Evolutionary conservation across 2,329 filamentous ascomycete species (phyloP).

Genomic region (Rhexocercosporidium sp.): DNA sequence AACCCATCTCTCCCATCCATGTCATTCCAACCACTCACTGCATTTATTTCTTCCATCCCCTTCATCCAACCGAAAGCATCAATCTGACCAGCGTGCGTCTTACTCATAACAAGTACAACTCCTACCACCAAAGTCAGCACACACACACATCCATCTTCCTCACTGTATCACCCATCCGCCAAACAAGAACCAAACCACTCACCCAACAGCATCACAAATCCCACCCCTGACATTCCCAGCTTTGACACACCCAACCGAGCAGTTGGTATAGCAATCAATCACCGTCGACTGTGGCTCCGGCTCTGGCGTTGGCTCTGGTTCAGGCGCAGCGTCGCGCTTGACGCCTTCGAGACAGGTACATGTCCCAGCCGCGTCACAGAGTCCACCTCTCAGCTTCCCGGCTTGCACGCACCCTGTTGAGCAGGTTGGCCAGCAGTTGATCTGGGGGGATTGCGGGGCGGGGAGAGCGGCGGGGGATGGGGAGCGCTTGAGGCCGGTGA

Average conservation of each 20-base stretch:
- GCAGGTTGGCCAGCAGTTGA: slow-evolving; percentile 4
- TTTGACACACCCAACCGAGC: slow-evolving; percentile 1
- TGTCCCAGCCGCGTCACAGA: slow-evolving; percentile 7
- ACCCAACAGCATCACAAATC: slow-evolving; percentile 1
- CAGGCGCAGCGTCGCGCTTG: not conserved
- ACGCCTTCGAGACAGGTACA: slow-evolving; percentile 13
- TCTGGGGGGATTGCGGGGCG: not conserved
- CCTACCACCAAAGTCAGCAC: not conserved
- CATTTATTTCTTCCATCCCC: too few species aligned
- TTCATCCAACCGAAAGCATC: not conserved
- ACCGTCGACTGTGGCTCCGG: not conserved
- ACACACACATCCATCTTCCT: not conserved
- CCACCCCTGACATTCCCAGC: not conserved
- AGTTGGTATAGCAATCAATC: slow-evolving; percentile 1
- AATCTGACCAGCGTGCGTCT: not conserved
- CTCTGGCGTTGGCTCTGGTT: too few species aligned
- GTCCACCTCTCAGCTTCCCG: slow-evolving; percentile 5
- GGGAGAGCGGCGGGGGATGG: not conserved
- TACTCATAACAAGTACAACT: slow-evolving; percentile 1
- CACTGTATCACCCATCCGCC: too few species aligned
- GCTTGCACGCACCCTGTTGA: not conserved
- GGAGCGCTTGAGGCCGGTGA: not conserved
- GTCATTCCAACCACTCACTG: too few species aligned
- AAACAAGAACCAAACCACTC: too few species aligned
- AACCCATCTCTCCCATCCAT: too few species aligned